Base-by-base conservation (phyloP, 768 basidiomycete genomes). In the Russula virescens region DNA sequence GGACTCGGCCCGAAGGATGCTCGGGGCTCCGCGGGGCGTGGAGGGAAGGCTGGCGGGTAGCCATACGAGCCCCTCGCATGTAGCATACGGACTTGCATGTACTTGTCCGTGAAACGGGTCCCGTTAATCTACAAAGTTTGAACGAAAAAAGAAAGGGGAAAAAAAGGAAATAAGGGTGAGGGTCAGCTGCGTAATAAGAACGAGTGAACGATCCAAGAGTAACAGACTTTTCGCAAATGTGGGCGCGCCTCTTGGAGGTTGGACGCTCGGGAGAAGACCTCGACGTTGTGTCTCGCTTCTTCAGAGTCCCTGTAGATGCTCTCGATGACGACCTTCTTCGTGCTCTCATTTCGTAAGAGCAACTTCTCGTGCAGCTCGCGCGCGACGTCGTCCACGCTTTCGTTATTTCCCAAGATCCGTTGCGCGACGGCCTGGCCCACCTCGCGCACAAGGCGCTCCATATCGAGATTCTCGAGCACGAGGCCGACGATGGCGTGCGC, bases 71-170 rank as follows among this genome's bases (percentile, higher is more conserved):
- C 77, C 45, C 88, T 82, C 38, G 79, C 76, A 60, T 82, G 73
- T 23, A 81, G 71, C 69, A 86, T 81, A 52, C 89, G 82, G 35
- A 88, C 85, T 68, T 86, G 83, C 28, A 95, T 82, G 73, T 98
- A 98, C 73, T 96, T 95, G 68, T 98, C 95, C 21, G 96, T 98
- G 78, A 98, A 96, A 3, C 96, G 89, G 46, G 93, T 91, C n/a
- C 92, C 93, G 53, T 87, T 85, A 51, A 97, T 90, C 94, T 97
- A 71, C 28, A 45, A n/a, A 63, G 55, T 60, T 45, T 35, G 43
- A 19, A 52, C 11, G 42, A 13, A 52, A 40, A 13, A 52, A 16
- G n/a, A 40, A 55, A 61, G 18, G 46, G 60, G n/a, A n/a, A n/a
- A n/a, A n/a, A 35, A 49, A n/a, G 6, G 28, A 54, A 26, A 23